Conservation (phyloP, 2,329 filamentous ascomycete species). For the Cercospora canescens region DNA sequence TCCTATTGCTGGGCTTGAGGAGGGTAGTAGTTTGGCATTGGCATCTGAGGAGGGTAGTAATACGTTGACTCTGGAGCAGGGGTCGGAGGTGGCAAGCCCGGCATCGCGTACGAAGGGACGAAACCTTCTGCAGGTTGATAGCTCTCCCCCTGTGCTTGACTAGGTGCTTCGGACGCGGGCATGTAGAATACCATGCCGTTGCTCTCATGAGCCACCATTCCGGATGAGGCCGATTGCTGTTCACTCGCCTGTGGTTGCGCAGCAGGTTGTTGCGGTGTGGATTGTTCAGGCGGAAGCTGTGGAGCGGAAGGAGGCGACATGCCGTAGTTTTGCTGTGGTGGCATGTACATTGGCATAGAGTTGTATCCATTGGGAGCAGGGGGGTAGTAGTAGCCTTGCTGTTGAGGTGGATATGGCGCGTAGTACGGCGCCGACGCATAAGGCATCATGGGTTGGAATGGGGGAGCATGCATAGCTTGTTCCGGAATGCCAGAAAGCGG, state of each 20-base stretch:
- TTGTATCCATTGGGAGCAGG: conserved; percentile 35
- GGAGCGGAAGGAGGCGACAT: conserved; percentile 37
- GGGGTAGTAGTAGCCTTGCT: conserved; percentile 66
- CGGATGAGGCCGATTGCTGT: conserved; percentile 44
- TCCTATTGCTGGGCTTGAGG: conserved; percentile 19
- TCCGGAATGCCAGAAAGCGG: conserved; percentile 91
- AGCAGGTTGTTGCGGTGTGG: conserved; percentile 25
- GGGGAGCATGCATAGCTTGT: conserved; percentile 83
- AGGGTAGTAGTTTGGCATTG: conserved; percentile 23
- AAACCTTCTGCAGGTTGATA: conserved; percentile 38
- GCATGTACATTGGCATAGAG: conserved; percentile 35
- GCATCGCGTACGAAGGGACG: conserved; percentile 36
- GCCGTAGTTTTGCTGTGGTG: conserved; percentile 32
- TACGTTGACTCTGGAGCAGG: conserved; percentile 27
- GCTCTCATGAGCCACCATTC: conserved; percentile 76
- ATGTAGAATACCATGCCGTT: conserved; percentile 96
- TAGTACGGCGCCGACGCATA: conserved; percentile 61
- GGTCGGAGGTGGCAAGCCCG: conserved; percentile 32
- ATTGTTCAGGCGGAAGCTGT: conserved; percentile 29
- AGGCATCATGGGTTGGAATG: conserved; percentile 68
- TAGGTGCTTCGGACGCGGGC: conserved; percentile 33
- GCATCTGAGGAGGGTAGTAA: conserved; percentile 28
- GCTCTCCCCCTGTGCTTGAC: conserved; percentile 26
- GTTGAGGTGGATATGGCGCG: conserved; percentile 56
- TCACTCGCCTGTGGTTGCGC: conserved; percentile 15